Conservation (phyloP, 2,329 filamentous ascomycete genomes). For the Fusarium mangiferae region DNA sequence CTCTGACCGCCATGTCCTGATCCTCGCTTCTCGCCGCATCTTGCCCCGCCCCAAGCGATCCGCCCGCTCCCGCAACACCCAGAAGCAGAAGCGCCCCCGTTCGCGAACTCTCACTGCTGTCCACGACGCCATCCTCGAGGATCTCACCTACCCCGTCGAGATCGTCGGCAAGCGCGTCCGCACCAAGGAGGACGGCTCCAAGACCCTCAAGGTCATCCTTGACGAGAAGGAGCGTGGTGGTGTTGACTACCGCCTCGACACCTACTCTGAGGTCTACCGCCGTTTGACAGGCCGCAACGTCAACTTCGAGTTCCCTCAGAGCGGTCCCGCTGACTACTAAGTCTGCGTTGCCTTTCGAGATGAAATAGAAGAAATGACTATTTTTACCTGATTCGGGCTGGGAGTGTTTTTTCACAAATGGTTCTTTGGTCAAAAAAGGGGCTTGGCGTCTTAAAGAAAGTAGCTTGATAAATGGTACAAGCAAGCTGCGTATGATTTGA, state of each 20-base stretch:
- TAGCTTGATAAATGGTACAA: slow-evolving; percentile 62
- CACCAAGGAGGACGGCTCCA: slow-evolving; percentile 98
- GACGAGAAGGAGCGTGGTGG: slow-evolving; percentile 99
- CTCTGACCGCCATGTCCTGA: slow-evolving; percentile 99
- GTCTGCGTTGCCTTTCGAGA: slow-evolving; percentile 45
- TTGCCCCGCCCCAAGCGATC: slow-evolving; percentile 98
- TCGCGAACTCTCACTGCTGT: slow-evolving; percentile 98
- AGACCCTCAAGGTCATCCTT: slow-evolving; percentile 98
- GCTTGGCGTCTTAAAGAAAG: slow-evolving; percentile 61
- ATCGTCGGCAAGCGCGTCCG: slow-evolving; percentile 99
- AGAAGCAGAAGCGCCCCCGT: slow-evolving; percentile 98
- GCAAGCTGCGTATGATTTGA: slow-evolving; percentile 57
- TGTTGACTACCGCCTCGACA: slow-evolving; percentile 99
- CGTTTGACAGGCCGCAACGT: slow-evolving; percentile 96
- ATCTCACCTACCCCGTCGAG: slow-evolving; percentile 99
- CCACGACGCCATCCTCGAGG: slow-evolving; percentile 96
- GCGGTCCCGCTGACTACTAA: slow-evolving; percentile 82
- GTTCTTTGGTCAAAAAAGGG: slow-evolving; percentile 55
- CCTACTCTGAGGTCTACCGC: slow-evolving; percentile 99
- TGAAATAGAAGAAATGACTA: slow-evolving; percentile 28
- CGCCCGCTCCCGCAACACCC: slow-evolving; percentile 93
- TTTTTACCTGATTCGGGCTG: slow-evolving; percentile 37
- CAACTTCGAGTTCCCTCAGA: slow-evolving; percentile 98
- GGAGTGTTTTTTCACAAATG: slow-evolving; percentile 51
- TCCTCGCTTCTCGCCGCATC: slow-evolving; percentile 98